phyloP scores from a whole-genome alignment of 1,284 basidiomycete genomes.

The Fomes fomentarius region DNA sequence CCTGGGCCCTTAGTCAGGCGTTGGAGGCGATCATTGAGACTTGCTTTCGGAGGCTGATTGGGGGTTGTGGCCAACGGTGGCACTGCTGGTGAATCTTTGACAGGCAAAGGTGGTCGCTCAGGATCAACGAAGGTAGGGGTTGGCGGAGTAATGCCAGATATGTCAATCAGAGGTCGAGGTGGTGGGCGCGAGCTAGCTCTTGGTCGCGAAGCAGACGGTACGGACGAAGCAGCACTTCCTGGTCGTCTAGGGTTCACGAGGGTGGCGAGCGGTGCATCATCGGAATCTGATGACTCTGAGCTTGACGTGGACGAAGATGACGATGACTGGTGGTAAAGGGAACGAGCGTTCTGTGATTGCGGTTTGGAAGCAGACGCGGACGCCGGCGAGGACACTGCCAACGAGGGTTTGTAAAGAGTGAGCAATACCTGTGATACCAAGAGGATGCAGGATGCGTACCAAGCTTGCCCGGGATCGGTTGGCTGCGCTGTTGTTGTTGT shows the following conservation, averaged over 20 bases:
- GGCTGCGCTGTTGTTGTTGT: slow-evolving; percentile 12
- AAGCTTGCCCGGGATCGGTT: slow-evolving; percentile 7
- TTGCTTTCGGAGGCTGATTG: slow-evolving; percentile 29
- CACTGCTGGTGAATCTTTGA: slow-evolving; percentile 17
- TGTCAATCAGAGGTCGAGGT: slow-evolving; percentile 54
- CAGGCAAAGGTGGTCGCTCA: slow-evolving; percentile 18
- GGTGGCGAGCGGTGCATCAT: slow-evolving; percentile 46
- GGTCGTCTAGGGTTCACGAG: slow-evolving; percentile 46
- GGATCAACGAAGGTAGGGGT: slow-evolving; percentile 20
- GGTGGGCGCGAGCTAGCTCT: slow-evolving; percentile 35
- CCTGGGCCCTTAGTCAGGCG: slow-evolving; percentile 28
- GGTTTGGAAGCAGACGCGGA: slow-evolving; percentile 6
- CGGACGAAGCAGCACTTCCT: slow-evolving; percentile 46
- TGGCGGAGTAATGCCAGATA: slow-evolving; percentile 34
- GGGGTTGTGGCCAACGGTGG: slow-evolving; percentile 11
- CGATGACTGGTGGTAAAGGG: slow-evolving; percentile 8
- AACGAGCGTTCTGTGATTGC: slow-evolving; percentile 8
- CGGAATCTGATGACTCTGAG: slow-evolving; percentile 30
- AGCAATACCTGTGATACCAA: not conserved
- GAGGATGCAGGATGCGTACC: slow-evolving; percentile 14
- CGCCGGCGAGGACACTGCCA: not conserved
- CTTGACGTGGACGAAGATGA: slow-evolving; percentile 17
- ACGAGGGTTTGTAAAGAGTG: not conserved
- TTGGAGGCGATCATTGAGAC: slow-evolving; percentile 33
- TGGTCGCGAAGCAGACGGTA: slow-evolving; percentile 29